A percentile compares a stretch with the other conserved stretches of the same genome.
phyloP scores from a whole-genome alignment of 495 filamentous ascomycete species.

The Ramalina intermedia region DNA sequence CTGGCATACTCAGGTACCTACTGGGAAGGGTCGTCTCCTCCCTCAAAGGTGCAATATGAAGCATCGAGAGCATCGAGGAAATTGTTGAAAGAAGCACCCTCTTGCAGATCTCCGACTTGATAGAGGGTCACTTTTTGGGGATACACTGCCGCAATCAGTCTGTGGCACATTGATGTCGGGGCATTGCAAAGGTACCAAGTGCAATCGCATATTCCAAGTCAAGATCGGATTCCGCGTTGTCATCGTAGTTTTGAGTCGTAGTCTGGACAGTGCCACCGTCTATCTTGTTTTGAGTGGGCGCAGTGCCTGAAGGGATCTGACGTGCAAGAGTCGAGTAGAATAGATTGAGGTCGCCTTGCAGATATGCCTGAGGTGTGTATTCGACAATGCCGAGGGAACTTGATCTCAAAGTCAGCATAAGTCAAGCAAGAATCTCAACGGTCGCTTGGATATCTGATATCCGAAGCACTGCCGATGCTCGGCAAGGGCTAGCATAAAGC shows the following conservation, averaged over 20 bases:
- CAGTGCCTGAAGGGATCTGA: conserved; percentile 6
- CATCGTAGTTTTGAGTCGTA: neutral
- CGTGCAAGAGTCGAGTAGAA: conserved; percentile 14
- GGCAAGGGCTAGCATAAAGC: too few relatives aligned
- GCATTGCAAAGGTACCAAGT: conserved; percentile 3
- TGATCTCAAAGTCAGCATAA: neutral
- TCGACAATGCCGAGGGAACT: conserved; percentile 13
- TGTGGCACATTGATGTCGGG: neutral
- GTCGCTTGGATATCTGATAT: too few relatives aligned
- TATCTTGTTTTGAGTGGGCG: conserved; percentile 10
- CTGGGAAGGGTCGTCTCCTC: conserved; percentile 22
- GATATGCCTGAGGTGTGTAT: conserved; percentile 14
- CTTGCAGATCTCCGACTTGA: conserved; percentile 21
- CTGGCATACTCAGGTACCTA: too few relatives aligned
- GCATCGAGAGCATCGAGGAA: conserved; percentile 32
- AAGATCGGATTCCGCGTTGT: conserved; percentile 15
- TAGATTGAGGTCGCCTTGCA: conserved; percentile 9
- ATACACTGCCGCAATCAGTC: conserved; percentile 13
- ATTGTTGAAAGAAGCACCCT: conserved; percentile 25
- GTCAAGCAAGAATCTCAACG: too few relatives aligned
- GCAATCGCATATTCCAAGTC: conserved; percentile 23
- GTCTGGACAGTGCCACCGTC: conserved; percentile 13
- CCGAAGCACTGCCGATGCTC: too few relatives aligned
- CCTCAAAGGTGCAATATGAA: conserved; percentile 25
- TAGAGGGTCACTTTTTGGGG: conserved; percentile 27